A percentile compares a stretch with the other conserved stretches of the same genome.
Conservation (phyloP, 1,284 basidiomycete species). For the Ceratobasidium theobromae region DNA sequence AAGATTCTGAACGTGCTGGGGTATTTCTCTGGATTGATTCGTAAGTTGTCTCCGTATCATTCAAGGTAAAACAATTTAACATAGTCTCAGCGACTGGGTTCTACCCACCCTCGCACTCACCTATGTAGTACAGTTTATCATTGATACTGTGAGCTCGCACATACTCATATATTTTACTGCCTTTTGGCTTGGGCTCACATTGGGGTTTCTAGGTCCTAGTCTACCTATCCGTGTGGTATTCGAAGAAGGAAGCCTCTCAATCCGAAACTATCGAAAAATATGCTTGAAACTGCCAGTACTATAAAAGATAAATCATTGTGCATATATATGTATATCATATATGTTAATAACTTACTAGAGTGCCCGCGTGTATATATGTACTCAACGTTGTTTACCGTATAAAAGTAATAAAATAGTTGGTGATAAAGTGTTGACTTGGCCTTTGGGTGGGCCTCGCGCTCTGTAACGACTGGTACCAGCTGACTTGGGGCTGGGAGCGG, state of each 20-base stretch:
- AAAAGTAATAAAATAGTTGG: too few species aligned
- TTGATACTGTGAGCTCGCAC: conserved; percentile 8
- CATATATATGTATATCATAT: too few species aligned
- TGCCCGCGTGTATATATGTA: too few species aligned
- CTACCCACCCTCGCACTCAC: conserved; percentile 14
- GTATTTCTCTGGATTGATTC: not conserved
- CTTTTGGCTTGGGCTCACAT: not conserved
- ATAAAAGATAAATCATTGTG: too few species aligned
- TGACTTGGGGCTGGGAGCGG: too few species aligned
- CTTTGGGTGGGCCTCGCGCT: too few species aligned
- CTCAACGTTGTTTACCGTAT: too few species aligned
- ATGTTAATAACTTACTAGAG: too few species aligned
- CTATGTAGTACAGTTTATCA: conserved; percentile 11
- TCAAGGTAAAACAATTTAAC: not conserved
- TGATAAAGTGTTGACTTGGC: too few species aligned
- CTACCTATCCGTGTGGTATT: not conserved
- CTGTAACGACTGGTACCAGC: too few species aligned
- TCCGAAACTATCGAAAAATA: too few species aligned
- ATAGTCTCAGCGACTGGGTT: not conserved
- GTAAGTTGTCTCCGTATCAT: not conserved
- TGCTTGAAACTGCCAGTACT: too few species aligned
- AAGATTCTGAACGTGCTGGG: not conserved
- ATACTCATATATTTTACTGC: not conserved
- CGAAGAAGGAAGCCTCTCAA: not conserved
- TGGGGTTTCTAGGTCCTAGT: not conserved